A percentile compares a stretch with the other conserved stretches of the same genome.
Evolutionary conservation across 768 basidiomycete species (phyloP).

Genomic region (Psilocybe subaeruginosa): DNA sequence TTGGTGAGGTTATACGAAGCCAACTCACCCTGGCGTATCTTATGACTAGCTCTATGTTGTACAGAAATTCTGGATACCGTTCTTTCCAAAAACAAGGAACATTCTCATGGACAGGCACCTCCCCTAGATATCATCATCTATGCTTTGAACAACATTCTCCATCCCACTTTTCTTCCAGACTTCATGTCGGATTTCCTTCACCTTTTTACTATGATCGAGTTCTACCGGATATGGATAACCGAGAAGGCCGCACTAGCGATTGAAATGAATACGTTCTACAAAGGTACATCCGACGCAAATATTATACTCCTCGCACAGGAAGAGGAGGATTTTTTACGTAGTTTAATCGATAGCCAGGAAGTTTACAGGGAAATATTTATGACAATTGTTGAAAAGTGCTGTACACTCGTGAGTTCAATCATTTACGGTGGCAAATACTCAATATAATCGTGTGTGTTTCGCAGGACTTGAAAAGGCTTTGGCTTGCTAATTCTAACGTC

Average conservation of each 20-base stretch:
- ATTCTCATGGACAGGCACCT: constrained; percentile 19
- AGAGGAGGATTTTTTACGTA: constrained; percentile 23
- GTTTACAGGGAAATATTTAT: constrained; percentile 35
- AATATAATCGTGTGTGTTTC: neutral
- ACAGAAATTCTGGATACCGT: constrained; percentile 11
- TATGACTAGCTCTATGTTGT: neutral
- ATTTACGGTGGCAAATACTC: neutral
- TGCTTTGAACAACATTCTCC: constrained; percentile 33
- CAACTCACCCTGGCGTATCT: neutral
- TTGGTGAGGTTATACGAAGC: constrained; percentile 4
- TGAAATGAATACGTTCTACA: constrained; percentile 30
- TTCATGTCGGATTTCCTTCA: constrained; percentile 36
- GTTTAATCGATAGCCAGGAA: constrained; percentile 15
- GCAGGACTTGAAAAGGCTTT: constrained; percentile 39
- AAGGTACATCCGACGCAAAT: constrained; percentile 10
- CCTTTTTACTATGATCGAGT: constrained; percentile 39
- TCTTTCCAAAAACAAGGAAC: constrained; percentile 7
- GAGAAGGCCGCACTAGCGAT: constrained; percentile 29
- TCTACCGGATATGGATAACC: constrained; percentile 32
- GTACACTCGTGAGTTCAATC: constrained; percentile 28
- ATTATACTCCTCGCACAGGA: constrained; percentile 13
- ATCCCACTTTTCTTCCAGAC: constrained; percentile 22
- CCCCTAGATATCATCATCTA: constrained; percentile 34
- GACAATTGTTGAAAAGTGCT: constrained; percentile 29
- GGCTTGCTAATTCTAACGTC: constrained; percentile 30